Evolutionary conservation across 768 basidiomycete species (phyloP).

Genomic region (Amanita jacksonii): DNA sequence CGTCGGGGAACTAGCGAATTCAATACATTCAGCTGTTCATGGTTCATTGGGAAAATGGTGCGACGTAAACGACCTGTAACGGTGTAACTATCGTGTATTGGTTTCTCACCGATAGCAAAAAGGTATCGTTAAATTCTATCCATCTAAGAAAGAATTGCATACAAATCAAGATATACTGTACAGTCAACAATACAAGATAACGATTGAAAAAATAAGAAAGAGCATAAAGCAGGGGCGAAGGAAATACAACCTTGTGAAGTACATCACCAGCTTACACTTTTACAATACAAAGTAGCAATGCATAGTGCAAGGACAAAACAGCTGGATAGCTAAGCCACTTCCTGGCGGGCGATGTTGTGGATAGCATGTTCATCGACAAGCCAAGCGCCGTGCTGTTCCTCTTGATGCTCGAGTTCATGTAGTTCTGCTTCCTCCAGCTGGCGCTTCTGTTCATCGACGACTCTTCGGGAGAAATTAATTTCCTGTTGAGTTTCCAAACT

Average conservation of each 20-base stretch:
- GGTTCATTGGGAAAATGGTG: neutral
- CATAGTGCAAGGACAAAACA: neutral
- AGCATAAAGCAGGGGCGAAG: too few relatives aligned
- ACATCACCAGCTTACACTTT: too few relatives aligned
- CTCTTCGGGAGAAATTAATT: neutral
- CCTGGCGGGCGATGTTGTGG: conserved; percentile 18
- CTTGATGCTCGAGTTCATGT: conserved; percentile 17
- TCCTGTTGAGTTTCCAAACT: conserved; percentile 5
- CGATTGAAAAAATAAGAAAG: too few relatives aligned
- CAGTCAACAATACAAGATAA: too few relatives aligned
- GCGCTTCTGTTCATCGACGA: neutral
- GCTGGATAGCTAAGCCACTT: conserved; percentile 14
- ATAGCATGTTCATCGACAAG: conserved; percentile 21
- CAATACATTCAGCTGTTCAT: neutral
- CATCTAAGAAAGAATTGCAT: too few relatives aligned
- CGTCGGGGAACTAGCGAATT: conserved; percentile 24
- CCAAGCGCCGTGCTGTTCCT: conserved; percentile 22
- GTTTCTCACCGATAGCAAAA: too few relatives aligned
- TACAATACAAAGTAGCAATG: neutral
- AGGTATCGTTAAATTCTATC: too few relatives aligned
- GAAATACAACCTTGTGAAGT: too few relatives aligned
- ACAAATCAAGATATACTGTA: too few relatives aligned
- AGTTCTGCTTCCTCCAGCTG: conserved; percentile 10
- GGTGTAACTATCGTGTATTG: too few relatives aligned
- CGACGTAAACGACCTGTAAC: too few relatives aligned